These are phyloP conservation scores for Coemansia javaensis DNA, from an alignment of 192 early-diverging fungal species.

Conservation along the genomic window DNA sequence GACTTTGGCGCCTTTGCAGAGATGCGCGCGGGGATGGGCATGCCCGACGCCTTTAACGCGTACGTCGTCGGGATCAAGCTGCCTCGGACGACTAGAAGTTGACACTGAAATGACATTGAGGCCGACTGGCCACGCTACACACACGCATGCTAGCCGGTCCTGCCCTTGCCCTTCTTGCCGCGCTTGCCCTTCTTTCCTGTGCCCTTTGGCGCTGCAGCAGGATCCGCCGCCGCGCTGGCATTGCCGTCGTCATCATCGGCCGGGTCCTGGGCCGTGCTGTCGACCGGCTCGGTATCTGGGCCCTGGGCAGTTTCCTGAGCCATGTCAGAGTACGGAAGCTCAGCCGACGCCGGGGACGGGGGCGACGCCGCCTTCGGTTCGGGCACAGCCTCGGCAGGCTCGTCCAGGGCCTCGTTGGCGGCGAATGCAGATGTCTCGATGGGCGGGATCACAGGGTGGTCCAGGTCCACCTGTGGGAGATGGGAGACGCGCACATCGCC, in stretches of 20 bases:
- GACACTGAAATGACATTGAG: too few species aligned
- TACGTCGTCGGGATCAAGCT: slow-evolving; percentile 28
- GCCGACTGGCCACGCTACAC: too few species aligned
- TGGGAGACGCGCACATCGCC: too few species aligned
- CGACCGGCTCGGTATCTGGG: too few species aligned
- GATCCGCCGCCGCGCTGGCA: background rate
- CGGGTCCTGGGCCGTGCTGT: background rate
- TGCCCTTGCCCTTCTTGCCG: slow-evolving; percentile 20
- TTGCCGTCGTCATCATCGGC: background rate
- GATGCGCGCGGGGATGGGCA: slow-evolving; percentile 3
- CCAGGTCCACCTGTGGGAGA: slow-evolving; percentile 4
- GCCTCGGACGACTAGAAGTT: background rate
- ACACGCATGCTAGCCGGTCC: background rate
- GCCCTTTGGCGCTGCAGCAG: background rate
- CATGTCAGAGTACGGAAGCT: too few species aligned
- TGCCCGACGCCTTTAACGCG: slow-evolving; percentile 19
- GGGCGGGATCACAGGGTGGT: background rate
- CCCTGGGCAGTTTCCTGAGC: too few species aligned
- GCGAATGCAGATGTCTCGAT: background rate
- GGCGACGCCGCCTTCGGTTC: background rate
- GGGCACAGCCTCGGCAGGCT: background rate
- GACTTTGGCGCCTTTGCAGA: slow-evolving; percentile 19
- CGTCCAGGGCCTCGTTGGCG: background rate
- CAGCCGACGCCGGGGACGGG: too few species aligned
- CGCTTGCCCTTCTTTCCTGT: slow-evolving; percentile 23